Percentiles rank a stretch among this genome's conserved stretches.
phyloP scores from a whole-genome alignment of 495 filamentous ascomycete species.

The Elasticomyces elasticus region DNA sequence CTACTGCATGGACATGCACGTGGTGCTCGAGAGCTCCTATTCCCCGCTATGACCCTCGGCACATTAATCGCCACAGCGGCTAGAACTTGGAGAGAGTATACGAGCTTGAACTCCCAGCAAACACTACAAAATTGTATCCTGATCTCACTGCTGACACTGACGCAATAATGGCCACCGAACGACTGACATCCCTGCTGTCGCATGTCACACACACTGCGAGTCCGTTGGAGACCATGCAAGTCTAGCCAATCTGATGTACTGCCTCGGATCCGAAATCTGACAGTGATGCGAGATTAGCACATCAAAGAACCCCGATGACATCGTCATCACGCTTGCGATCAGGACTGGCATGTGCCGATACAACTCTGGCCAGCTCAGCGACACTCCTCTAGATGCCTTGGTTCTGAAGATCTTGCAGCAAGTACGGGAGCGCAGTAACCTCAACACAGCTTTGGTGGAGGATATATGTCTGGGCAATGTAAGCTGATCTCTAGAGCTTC shows the following conservation, averaged over 20 bases:
- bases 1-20: too few species aligned
- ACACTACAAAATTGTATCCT: background rate
- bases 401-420: constrained; percentile 71
- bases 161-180: constrained; percentile 66
- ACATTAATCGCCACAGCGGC: too few species aligned
- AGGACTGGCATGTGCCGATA: constrained; percentile 81
- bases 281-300: constrained; percentile 46
- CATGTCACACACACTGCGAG: constrained; percentile 65
- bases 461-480: constrained; percentile 92
- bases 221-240: constrained; percentile 68
- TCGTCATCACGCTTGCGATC: constrained; percentile 84
- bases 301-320: constrained; percentile 88
- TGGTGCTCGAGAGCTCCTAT: too few species aligned
- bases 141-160: too few species aligned
- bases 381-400: constrained; percentile 80
- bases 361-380: constrained; percentile 85
- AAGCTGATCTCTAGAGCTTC: too few species aligned
- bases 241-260: background rate
- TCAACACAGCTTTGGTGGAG: constrained; percentile 77
- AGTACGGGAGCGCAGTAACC: constrained; percentile 57
- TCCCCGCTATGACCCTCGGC: too few species aligned
- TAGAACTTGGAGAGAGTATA: background rate
- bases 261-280: constrained; percentile 1
- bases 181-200: constrained; percentile 76
- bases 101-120: too few species aligned